Conservation (phyloP, 495 filamentous ascomycete species). For the Amphirosellinia nigrospora region DNA sequence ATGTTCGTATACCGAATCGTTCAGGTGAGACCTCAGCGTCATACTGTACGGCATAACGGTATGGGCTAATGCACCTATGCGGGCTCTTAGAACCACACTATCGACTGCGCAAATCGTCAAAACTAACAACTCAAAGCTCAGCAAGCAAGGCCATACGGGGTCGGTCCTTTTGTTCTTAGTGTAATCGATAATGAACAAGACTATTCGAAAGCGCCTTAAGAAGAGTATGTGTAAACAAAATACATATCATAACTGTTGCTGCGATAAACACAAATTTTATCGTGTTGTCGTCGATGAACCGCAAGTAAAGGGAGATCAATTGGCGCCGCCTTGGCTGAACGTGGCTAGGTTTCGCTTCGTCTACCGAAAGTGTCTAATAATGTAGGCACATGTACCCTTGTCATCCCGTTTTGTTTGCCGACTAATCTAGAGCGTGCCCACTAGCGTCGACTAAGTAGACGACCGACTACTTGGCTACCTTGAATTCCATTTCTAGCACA, state of each 20-base stretch:
- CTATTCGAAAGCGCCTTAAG: background rate
- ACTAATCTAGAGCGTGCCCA: background rate
- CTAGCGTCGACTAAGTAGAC: background rate
- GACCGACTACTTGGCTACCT: background rate
- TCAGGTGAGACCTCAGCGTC: background rate
- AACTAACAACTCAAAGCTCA: background rate
- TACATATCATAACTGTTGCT: background rate
- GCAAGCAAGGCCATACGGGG: background rate
- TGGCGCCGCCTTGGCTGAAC: slow-evolving; percentile 5
- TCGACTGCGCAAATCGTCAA: slow-evolving; percentile 1
- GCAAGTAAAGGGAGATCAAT: background rate
- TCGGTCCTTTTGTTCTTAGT: background rate
- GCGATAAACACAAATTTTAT: background rate
- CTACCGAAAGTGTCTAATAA: slow-evolving; percentile 12
- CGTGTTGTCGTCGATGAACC: background rate
- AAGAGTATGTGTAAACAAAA: background rate
- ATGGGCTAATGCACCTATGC: slow-evolving; percentile 3
- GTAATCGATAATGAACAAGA: background rate
- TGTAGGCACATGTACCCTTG: slow-evolving; percentile 19
- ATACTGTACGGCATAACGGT: slow-evolving; percentile 1
- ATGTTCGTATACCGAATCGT: background rate
- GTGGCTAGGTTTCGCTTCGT: background rate
- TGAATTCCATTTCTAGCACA: slow-evolving; percentile 3
- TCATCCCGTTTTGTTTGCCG: slow-evolving; percentile 4
- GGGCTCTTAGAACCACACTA: background rate